Evolutionary conservation across 768 basidiomycete genomes (phyloP), one percentile per base, ranked within the genome.

Genomic region (Boletus insuetus): DNA sequence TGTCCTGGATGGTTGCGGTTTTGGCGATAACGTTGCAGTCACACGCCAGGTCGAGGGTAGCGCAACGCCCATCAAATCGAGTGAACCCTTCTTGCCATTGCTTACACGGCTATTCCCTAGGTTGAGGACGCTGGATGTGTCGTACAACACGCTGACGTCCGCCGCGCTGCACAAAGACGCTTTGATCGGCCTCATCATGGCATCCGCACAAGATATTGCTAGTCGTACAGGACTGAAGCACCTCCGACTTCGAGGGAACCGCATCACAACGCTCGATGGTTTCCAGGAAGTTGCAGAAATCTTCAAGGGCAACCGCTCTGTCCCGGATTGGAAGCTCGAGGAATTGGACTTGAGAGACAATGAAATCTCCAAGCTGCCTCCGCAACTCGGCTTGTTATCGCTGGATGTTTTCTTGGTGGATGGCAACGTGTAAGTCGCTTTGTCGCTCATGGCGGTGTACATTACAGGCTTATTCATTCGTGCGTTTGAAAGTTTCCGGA

Each of bases 291-390:
- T 89, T 13, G 83, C 89, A n/a, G 76, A 79, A 58, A 68, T 76
- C 40, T 91, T 91, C 70, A 86, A 79, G 59, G 83, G 84, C 10
- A 79, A 87, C 59, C 74, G 85, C 51, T 75, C 81, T 20, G 78
- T 85, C 2, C 75, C 81, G 0, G 79, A 74, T 53, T 93, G 89
- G 89, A 85, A 82, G 63, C 74, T 93, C 41, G 90, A 93, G 63
- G 91, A 93, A 65, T 69, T 94, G 29, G 91, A 94, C 71, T 58
- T 94, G 63, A 73, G 91, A 59, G 89, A 94, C 64, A 93, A 93
- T 59, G 87, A 89, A 64, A 82, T 94, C 52, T 78, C 77, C 7
- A 85, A 80, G 69, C 69, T 93, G 32, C 84, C 83, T 0, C 72
- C 87, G 8, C 84, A 86, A 65, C 69, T 93, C 45, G 91, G 91